phyloP scores from a whole-genome alignment of 2,329 filamentous ascomycete genomes.

The Arthrobotrys sphaeroides region DNA sequence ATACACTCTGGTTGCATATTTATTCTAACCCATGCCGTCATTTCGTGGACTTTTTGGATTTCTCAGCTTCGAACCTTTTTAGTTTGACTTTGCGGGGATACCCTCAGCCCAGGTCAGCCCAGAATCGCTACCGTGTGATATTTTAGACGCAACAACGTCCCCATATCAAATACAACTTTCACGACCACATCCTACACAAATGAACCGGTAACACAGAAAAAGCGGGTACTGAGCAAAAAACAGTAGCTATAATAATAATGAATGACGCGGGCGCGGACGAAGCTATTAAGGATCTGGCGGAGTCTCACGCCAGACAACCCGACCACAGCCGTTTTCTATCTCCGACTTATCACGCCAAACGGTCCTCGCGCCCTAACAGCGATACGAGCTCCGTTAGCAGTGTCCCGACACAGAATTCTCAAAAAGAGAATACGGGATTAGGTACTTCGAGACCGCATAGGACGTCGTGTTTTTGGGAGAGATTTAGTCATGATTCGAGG shows the following conservation, averaged over 20 bases:
- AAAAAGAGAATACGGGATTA: not conserved
- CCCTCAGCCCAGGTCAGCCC: not conserved
- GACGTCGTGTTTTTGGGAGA: slow-evolving; percentile 49
- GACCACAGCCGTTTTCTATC: slow-evolving; percentile 24
- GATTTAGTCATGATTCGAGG: slow-evolving; percentile 40
- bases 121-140: not conserved
- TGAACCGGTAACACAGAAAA: slow-evolving; percentile 6
- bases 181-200: not conserved
- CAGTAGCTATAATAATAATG: slow-evolving; percentile 28
- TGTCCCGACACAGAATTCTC: not conserved
- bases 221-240: not conserved
- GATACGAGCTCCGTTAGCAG: slow-evolving; percentile 6
- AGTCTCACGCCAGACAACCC: slow-evolving; percentile 22
- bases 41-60: slow-evolving; percentile 1
- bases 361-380: slow-evolving; percentile 6
- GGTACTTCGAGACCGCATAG: not conserved
- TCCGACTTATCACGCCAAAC: not conserved
- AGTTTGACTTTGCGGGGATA: not conserved
- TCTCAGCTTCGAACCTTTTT: not conserved
- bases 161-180: not conserved
- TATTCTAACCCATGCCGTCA: slow-evolving; percentile 19
- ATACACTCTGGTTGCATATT: slow-evolving; percentile 8
- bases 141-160: slow-evolving; percentile 7
- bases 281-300: slow-evolving; percentile 47
- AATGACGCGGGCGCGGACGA: slow-evolving; percentile 55